Percentiles rank a stretch among this genome's conserved stretches.
Evolutionary conservation across 345 rosid genomes (phyloP).

Genomic region (Clausena lansium): DNA sequence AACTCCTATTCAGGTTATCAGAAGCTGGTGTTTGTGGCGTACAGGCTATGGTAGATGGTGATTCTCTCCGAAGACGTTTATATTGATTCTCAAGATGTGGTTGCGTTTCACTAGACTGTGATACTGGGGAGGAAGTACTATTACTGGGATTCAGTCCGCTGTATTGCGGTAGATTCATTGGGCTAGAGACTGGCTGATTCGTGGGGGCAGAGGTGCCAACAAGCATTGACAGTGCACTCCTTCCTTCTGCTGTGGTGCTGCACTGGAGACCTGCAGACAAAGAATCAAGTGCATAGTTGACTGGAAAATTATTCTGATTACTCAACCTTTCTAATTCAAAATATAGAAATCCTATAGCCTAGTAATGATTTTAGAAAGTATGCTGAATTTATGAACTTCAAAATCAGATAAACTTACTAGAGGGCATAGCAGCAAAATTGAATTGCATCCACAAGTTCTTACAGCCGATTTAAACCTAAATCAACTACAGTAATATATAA

Average conservation of each 20-base stretch:
- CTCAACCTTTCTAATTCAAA: too few species aligned
- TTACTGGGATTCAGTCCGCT: neutral
- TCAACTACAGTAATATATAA: too few species aligned
- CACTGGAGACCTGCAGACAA: neutral
- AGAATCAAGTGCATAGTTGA: too few species aligned
- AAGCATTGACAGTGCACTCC: constrained; percentile 1
- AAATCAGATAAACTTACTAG: too few species aligned
- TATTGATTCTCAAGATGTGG: neutral
- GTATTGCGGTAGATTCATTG: neutral
- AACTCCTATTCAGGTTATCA: neutral
- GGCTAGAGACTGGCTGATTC: neutral
- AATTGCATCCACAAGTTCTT: neutral
- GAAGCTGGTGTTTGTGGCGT: neutral
- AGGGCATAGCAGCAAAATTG: too few species aligned
- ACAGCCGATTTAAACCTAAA: too few species aligned
- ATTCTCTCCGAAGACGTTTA: constrained; percentile 23
- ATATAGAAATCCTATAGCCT: too few species aligned
- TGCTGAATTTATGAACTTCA: too few species aligned
- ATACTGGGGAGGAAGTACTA: neutral
- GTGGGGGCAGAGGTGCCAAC: neutral
- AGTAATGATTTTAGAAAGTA: too few species aligned
- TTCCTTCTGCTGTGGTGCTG: neutral
- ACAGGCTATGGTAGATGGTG: neutral
- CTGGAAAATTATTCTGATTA: too few species aligned
- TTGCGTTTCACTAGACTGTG: neutral